phyloP scores from a whole-genome alignment of 352 stramenopile genomes.

The Phytophthora hibernalis region DNA sequence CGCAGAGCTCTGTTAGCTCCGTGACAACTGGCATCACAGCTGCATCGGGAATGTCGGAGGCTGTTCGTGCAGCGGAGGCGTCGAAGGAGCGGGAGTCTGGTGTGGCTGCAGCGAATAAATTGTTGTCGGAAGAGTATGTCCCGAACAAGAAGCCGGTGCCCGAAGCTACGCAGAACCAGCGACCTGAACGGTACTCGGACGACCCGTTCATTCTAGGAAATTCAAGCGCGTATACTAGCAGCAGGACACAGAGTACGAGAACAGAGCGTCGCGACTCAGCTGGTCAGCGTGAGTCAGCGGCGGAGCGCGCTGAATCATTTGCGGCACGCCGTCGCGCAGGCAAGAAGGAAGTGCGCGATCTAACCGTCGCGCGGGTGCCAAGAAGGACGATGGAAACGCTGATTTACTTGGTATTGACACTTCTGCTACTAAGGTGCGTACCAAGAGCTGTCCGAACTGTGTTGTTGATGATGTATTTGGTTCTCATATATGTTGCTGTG shows the following conservation, averaged over 20 bases:
- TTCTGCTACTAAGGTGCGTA: slow-evolving; percentile 42
- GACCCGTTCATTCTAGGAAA: slow-evolving; percentile 79
- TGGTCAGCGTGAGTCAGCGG: slow-evolving; percentile 38
- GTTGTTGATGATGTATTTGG: slow-evolving; percentile 3
- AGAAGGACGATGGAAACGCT: slow-evolving; percentile 62
- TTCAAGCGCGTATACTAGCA: slow-evolving; percentile 41
- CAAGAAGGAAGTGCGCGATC: slow-evolving; percentile 68
- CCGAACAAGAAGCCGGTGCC: slow-evolving; percentile 55
- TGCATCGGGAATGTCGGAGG: slow-evolving; percentile 72
- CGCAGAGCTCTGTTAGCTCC: slow-evolving; percentile 69
- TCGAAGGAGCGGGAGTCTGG: slow-evolving; percentile 71
- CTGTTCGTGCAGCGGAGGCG: slow-evolving; percentile 68
- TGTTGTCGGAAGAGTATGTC: slow-evolving; percentile 84
- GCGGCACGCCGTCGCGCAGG: slow-evolving; percentile 71
- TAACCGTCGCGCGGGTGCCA: slow-evolving; percentile 42
- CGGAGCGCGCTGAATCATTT: slow-evolving; percentile 71
- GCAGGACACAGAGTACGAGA: slow-evolving; percentile 54
- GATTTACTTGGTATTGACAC: slow-evolving; percentile 70
- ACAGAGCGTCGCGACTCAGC: slow-evolving; percentile 41
- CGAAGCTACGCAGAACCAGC: slow-evolving; percentile 35
- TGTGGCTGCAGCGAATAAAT: slow-evolving; percentile 76
- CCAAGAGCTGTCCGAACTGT: slow-evolving; percentile 1
- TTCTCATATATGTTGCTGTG: slow-evolving; percentile 16
- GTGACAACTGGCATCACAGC: slow-evolving; percentile 68
- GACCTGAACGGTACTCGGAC: slow-evolving; percentile 78